These are phyloP conservation scores for Tetracladium setigerum DNA, from an alignment of 495 filamentous ascomycete species.

Conservation along the genomic window DNA sequence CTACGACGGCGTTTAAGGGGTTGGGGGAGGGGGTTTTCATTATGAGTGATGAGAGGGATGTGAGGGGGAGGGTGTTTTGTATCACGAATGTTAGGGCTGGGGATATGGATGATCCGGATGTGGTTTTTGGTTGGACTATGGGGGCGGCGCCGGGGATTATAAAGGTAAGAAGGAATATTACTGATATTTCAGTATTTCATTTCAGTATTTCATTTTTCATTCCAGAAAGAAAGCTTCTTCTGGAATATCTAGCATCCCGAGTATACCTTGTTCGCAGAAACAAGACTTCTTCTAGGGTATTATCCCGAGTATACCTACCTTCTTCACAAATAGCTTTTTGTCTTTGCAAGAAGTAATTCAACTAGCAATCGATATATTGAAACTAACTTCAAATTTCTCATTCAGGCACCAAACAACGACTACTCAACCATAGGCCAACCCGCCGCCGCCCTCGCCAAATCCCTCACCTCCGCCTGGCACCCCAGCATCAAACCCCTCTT, in stretches of 20 bases:
- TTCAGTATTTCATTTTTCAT: too few relatives aligned
- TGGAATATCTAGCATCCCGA: too few relatives aligned
- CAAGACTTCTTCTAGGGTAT: too few relatives aligned
- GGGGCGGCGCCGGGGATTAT: constrained; percentile 43
- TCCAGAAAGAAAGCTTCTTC: too few relatives aligned
- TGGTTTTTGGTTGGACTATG: constrained; percentile 50
- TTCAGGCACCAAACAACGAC: constrained; percentile 37
- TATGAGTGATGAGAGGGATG: constrained; percentile 29
- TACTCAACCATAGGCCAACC: constrained; percentile 38
- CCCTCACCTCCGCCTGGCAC: constrained; percentile 40
- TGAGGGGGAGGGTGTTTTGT: constrained; percentile 32
- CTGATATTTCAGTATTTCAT: too few relatives aligned
- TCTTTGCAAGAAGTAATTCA: too few relatives aligned
- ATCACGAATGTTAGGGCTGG: constrained; percentile 48
- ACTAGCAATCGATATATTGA: too few relatives aligned
- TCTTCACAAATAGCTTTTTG: too few relatives aligned
- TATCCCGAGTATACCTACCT: too few relatives aligned
- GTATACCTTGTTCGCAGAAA: too few relatives aligned
- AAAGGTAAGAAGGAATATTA: too few relatives aligned
- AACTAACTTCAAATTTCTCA: too few relatives aligned
- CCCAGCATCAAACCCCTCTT: constrained; percentile 39
- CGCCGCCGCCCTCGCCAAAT: constrained; percentile 43
- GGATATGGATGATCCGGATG: constrained; percentile 44
- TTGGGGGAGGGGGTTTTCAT: constrained; percentile 47
- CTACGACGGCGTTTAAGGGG: constrained; percentile 42